Evolutionary conservation across 306 rosid species (phyloP).

Genomic region (Trifolium pratense): DNA sequence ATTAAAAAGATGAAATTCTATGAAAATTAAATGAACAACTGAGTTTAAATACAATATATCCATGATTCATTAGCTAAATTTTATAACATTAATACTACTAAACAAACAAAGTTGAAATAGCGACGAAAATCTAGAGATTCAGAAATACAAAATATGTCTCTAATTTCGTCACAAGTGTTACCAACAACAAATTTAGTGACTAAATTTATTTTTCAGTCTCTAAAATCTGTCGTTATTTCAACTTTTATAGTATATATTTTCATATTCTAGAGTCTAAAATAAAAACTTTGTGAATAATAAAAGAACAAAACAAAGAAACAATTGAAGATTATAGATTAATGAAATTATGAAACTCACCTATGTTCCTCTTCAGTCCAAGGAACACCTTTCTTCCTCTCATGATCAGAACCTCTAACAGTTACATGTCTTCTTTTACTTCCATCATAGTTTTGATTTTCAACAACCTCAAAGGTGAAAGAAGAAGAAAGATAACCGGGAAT

Average conservation of each 20-base stretch:
- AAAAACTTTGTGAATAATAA: neutral
- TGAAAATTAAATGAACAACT: conserved; percentile 17
- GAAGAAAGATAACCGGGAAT: conserved; percentile 74
- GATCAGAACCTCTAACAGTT: conserved; percentile 59
- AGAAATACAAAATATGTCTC: neutral
- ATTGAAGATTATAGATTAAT: conserved; percentile 26
- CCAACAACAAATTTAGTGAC: neutral
- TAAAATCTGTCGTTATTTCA: neutral
- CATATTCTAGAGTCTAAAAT: neutral
- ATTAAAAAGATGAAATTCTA: neutral
- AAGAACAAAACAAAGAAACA: conserved; percentile 18
- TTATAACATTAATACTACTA: neutral
- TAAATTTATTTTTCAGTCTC: neutral
- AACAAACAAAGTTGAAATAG: neutral
- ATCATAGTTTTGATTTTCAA: conserved; percentile 62
- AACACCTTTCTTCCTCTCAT: conserved; percentile 78
- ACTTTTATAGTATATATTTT: neutral
- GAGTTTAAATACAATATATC: neutral
- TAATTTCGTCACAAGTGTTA: neutral
- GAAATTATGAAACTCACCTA: conserved; percentile 65
- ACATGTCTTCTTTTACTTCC: conserved; percentile 59
- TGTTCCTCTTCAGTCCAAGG: conserved; percentile 91
- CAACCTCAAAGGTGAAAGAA: conserved; percentile 66
- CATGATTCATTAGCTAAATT: conserved; percentile 24
- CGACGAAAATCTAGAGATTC: neutral